Evolutionary conservation across 2,329 filamentous ascomycete species (phyloP).

Genomic region (Tolypocladium ovalisporum): DNA sequence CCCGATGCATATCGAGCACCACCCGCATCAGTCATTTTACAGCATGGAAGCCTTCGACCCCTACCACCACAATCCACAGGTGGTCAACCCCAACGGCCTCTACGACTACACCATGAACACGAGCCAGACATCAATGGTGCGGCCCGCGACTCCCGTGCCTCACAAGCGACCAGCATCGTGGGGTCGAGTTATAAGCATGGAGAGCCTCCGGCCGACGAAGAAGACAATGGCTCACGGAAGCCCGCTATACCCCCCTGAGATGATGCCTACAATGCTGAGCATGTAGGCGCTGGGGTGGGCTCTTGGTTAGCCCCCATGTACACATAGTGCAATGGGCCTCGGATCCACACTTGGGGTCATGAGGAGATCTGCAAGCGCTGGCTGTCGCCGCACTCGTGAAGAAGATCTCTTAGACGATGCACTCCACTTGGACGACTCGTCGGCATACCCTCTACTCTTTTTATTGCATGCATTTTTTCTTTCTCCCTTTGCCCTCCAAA

Average conservation of each 20-base stretch:
- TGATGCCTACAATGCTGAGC: slow-evolving; percentile 12
- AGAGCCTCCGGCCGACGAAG: slow-evolving; percentile 25
- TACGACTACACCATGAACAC: slow-evolving; percentile 15
- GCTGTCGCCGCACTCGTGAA: not conserved
- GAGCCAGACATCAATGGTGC: slow-evolving; percentile 13
- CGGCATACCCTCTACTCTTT: not conserved
- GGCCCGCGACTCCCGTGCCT: slow-evolving; percentile 26
- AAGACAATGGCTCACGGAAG: slow-evolving; percentile 20
- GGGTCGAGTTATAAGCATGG: slow-evolving; percentile 25
- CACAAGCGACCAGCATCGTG: slow-evolving; percentile 28
- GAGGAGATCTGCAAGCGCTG: not conserved
- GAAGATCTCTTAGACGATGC: not conserved
- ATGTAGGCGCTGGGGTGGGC: slow-evolving; percentile 8
- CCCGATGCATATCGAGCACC: slow-evolving; percentile 18
- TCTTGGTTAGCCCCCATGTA: not conserved
- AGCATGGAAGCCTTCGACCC: slow-evolving; percentile 7
- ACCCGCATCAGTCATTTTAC: slow-evolving; percentile 15
- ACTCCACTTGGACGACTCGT: too few species aligned
- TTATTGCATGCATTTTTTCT: not conserved
- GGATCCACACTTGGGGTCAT: not conserved
- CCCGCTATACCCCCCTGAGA: slow-evolving; percentile 10
- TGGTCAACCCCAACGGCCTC: slow-evolving; percentile 5
- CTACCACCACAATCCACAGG: slow-evolving; percentile 7
- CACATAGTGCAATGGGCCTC: not conserved
- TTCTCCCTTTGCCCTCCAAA: not conserved